Conservation (phyloP, 2,329 filamentous ascomycete genomes). For the Paecilomyces variotii region DNA sequence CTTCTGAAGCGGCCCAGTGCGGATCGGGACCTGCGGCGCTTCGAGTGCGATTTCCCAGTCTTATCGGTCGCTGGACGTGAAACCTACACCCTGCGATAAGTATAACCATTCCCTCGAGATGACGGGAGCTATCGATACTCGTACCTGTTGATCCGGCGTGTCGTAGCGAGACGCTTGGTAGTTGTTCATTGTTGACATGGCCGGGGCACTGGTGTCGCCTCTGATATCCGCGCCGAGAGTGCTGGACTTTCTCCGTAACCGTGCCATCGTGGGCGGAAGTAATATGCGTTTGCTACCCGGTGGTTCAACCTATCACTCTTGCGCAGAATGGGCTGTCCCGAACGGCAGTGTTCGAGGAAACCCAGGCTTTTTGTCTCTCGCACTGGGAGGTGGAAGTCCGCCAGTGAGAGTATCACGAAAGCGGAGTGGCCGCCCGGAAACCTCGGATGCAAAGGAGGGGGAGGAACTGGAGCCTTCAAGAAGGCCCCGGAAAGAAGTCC, state of each 20-base stretch:
- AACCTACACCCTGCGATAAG: not conserved
- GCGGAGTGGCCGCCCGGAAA: not conserved
- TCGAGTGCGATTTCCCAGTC: conserved; percentile 28
- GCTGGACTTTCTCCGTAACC: conserved; percentile 36
- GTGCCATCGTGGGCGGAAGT: conserved; percentile 22
- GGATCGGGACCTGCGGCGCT: conserved; percentile 37
- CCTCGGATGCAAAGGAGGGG: not conserved
- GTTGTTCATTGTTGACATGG: conserved; percentile 38
- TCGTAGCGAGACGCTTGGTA: conserved; percentile 24
- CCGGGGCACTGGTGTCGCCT: conserved; percentile 39
- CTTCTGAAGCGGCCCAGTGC: conserved; percentile 37
- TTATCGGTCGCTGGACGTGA: conserved; percentile 17
- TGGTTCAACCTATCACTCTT: not conserved
- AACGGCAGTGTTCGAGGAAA: not conserved
- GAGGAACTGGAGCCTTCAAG: not conserved
- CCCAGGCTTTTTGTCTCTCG: not conserved
- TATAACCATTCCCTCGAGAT: not conserved
- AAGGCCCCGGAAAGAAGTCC: not conserved
- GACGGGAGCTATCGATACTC: not conserved
- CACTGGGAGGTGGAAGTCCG: not conserved
- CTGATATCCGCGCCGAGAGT: conserved; percentile 39
- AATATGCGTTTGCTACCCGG: not conserved
- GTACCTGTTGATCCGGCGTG: conserved; percentile 24
- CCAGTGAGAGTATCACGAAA: not conserved
- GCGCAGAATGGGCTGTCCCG: not conserved